phyloP scores from a whole-genome alignment of 176 grass and related monocot species.

The Aegilops tauschii region DNA sequence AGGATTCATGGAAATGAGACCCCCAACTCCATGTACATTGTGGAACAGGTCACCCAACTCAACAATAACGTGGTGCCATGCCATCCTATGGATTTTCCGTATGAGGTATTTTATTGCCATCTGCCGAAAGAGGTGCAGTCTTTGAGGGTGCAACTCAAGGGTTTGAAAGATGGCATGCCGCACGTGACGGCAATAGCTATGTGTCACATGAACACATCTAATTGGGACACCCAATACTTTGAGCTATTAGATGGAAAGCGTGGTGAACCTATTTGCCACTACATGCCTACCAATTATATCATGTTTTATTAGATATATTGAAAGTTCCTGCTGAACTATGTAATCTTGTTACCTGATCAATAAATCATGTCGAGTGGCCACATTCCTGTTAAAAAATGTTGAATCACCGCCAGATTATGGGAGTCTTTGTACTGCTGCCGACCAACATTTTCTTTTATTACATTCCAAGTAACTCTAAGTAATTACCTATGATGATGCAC shows the following conservation, averaged over 20 bases:
- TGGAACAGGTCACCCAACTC: not conserved
- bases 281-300: not conserved
- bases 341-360: too few relatives aligned
- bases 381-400: too few relatives aligned
- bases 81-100: not conserved
- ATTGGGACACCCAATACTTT: not conserved
- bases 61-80: not conserved
- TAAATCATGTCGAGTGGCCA: too few relatives aligned
- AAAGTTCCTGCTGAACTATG: too few relatives aligned
- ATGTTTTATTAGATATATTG: not conserved
- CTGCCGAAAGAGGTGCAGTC: not conserved
- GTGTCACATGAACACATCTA: not conserved
- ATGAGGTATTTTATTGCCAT: not conserved
- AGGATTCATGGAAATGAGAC: not conserved
- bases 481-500: constrained; percentile 17
- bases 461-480: constrained; percentile 35
- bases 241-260: not conserved
- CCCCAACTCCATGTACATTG: not conserved
- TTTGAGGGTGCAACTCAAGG: not conserved
- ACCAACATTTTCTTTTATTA: not conserved
- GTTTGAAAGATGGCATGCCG: not conserved
- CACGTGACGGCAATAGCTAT: not conserved
- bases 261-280: not conserved
- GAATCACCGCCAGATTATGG: too few relatives aligned
- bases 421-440: not conserved